Evolutionary conservation across 2,329 filamentous ascomycete genomes (phyloP).

Genomic region (Cordyceps fumosorosea): DNA sequence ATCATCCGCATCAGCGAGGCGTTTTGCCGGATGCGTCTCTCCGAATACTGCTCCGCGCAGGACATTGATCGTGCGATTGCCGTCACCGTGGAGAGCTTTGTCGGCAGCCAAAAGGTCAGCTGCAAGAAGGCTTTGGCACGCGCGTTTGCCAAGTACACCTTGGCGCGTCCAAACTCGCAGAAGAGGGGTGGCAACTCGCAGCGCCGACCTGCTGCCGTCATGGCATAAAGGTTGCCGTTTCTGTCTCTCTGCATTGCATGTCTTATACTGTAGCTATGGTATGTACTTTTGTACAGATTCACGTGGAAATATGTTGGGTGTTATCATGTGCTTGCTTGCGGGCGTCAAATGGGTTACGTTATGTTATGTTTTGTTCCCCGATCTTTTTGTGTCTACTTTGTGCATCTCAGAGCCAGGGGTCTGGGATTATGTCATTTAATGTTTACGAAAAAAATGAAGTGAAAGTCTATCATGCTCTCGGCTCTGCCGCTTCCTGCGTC

Average conservation of each 20-base stretch:
- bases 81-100: conserved; percentile 92
- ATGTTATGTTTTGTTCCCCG: not conserved
- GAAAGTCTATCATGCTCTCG: not conserved
- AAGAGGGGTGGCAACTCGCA: conserved; percentile 17
- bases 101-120: conserved; percentile 92
- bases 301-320: not conserved
- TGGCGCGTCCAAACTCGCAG: conserved; percentile 41
- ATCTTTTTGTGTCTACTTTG: not conserved
- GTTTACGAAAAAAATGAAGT: not conserved
- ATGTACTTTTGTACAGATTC: not conserved
- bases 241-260: not conserved
- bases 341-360: not conserved
- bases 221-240: conserved; percentile 17
- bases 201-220: conserved; percentile 23
- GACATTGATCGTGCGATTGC: conserved; percentile 97
- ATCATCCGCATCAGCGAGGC: conserved; percentile 93
- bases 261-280: not conserved
- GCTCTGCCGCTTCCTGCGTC: not conserved
- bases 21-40: conserved; percentile 97
- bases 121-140: conserved; percentile 93
- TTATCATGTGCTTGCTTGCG: not conserved
- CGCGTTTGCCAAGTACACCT: conserved; percentile 91
- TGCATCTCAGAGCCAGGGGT: not conserved
- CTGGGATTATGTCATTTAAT: not conserved
- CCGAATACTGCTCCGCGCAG: conserved; percentile 81